Percentiles rank a stretch among this genome's conserved stretches.
These are phyloP conservation scores for Blastocystis sp. DNA, from an alignment of 352 stramenopile species.

Conservation along the genomic window DNA sequence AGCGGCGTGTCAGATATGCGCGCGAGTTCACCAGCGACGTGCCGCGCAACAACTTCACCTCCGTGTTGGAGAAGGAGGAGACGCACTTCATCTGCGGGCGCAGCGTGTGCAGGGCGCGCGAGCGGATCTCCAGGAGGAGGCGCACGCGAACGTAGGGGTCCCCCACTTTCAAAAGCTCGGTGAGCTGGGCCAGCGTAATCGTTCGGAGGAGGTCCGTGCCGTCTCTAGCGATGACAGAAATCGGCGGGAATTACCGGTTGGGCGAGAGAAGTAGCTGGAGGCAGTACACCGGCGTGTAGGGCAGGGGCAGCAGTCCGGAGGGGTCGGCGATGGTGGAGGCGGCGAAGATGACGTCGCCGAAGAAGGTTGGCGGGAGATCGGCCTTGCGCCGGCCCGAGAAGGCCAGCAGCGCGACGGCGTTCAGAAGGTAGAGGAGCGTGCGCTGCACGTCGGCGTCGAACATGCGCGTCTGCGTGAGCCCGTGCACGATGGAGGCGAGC, in stretches of 20 bases:
- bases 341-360: background rate
- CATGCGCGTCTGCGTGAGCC: background rate
- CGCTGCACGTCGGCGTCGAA: background rate
- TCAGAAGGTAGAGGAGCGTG: slow-evolving; percentile 26
- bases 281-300: slow-evolving; percentile 7
- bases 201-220: background rate
- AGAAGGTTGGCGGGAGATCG: background rate
- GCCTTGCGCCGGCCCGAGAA: background rate
- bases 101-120: background rate
- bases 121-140: background rate
- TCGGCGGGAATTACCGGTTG: background rate
- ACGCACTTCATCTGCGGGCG: background rate
- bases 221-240: background rate
- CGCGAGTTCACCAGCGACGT: background rate
- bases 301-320: background rate
- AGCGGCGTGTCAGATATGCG: background rate
- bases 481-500: too few species aligned
- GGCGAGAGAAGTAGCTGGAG: slow-evolving; percentile 20
- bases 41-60: background rate
- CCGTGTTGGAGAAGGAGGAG: background rate
- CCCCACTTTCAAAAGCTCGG: background rate
- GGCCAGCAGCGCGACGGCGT: background rate
- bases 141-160: background rate
- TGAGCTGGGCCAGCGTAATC: background rate
- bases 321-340: background rate